Evolutionary conservation across 2,329 filamentous ascomycete species (phyloP).

Genomic region (Fusarium hainanense): DNA sequence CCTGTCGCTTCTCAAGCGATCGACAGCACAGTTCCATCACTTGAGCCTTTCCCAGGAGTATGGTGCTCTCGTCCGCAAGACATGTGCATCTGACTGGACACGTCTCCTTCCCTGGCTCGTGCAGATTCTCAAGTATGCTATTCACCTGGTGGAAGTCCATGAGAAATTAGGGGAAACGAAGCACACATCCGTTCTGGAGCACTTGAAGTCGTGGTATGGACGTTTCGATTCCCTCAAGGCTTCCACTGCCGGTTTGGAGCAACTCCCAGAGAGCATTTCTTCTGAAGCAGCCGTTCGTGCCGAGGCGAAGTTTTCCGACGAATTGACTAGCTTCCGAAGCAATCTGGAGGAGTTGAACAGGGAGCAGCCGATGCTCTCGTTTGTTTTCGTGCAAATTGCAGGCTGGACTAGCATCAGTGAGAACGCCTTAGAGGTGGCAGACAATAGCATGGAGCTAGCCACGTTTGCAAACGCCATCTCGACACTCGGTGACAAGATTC

Average conservation of each 20-base stretch:
- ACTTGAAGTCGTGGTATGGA: slow-evolving; percentile 62
- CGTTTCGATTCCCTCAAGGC: slow-evolving; percentile 58
- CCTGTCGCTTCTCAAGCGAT: slow-evolving; percentile 53
- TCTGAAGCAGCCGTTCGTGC: slow-evolving; percentile 53
- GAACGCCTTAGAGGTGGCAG: slow-evolving; percentile 20
- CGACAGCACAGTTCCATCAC: slow-evolving; percentile 52
- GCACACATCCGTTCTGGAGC: slow-evolving; percentile 57
- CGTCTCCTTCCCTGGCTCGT: slow-evolving; percentile 68
- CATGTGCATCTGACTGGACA: slow-evolving; percentile 40
- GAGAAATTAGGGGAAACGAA: slow-evolving; percentile 69
- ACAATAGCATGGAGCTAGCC: slow-evolving; percentile 46
- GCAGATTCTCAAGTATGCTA: slow-evolving; percentile 72
- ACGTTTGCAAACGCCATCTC: slow-evolving; percentile 69
- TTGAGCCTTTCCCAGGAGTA: slow-evolving; percentile 48
- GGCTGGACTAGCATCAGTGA: slow-evolving; percentile 66
- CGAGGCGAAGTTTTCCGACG: slow-evolving; percentile 50
- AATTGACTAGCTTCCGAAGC: slow-evolving; percentile 52
- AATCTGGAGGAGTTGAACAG: slow-evolving; percentile 56
- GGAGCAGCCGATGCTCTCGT: slow-evolving; percentile 67
- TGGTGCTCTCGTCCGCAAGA: slow-evolving; percentile 36
- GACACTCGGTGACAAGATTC: slow-evolving; percentile 76
- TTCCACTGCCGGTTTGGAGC: slow-evolving; percentile 56
- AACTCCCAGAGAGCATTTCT: slow-evolving; percentile 64
- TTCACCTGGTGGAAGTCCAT: slow-evolving; percentile 73
- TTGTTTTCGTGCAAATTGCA: slow-evolving; percentile 72